Conservation (phyloP, 192 early-diverging fungal species). For the Backusella australiensis region DNA sequence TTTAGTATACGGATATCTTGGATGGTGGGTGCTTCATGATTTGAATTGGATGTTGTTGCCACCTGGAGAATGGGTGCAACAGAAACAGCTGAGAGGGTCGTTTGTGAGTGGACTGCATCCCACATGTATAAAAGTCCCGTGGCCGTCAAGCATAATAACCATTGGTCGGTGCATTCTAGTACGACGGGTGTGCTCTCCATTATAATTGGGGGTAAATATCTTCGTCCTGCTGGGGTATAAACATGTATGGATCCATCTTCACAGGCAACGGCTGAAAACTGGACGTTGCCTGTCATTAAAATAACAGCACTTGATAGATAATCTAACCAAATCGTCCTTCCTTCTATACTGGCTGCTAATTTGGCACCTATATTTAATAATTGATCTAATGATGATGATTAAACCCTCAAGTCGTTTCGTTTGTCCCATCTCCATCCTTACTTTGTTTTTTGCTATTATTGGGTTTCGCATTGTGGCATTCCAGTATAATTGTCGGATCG, state of each 20-base stretch:
- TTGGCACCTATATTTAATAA: conserved; percentile 3
- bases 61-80: conserved; percentile 62
- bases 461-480: conserved; percentile 30
- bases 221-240: conserved; percentile 65
- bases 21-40: conserved; percentile 43
- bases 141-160: conserved; percentile 64
- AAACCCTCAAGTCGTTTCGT: not conserved
- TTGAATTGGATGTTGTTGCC: conserved; percentile 28
- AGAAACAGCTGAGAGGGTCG: conserved; percentile 50
- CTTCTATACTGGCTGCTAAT: conserved; percentile 26
- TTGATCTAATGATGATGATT: not conserved
- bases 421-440: not conserved
- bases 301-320: conserved; percentile 55
- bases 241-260: conserved; percentile 65
- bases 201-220: conserved; percentile 62
- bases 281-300: conserved; percentile 54
- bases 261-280: conserved; percentile 61
- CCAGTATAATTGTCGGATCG: conserved; percentile 25
- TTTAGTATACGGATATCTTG: conserved; percentile 50
- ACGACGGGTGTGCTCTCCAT: conserved; percentile 63
- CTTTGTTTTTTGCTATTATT: not conserved
- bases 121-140: conserved; percentile 66
- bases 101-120: conserved; percentile 55
- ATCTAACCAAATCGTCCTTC: conserved; percentile 55
- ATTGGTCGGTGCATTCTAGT: conserved; percentile 52